A percentile compares a stretch with the other conserved stretches of the same genome.
phyloP scores from a whole-genome alignment of 2,329 filamentous ascomycete genomes.

The Colletotrichum brevisporum region DNA sequence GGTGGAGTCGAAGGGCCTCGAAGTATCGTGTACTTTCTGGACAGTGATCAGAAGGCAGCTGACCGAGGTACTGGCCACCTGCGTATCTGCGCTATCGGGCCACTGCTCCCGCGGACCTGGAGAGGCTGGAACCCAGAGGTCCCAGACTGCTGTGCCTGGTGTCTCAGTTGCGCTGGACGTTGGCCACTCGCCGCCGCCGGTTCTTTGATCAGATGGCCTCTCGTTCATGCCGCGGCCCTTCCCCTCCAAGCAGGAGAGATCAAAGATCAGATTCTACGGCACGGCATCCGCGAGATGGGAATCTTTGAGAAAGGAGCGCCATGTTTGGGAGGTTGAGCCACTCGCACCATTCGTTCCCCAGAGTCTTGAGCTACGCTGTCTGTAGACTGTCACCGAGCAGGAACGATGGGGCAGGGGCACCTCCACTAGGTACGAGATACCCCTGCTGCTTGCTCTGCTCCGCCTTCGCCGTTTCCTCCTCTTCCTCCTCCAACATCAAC shows the following conservation, averaged over 20 bases:
- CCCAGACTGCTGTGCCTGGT: constrained; percentile 30
- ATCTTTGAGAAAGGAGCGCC: constrained; percentile 8
- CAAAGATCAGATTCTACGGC: constrained; percentile 6
- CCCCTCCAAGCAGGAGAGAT: not conserved
- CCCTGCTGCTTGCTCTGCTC: constrained; percentile 22
- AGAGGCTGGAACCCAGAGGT: constrained; percentile 34
- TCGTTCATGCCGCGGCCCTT: constrained; percentile 29
- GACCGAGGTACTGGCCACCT: constrained; percentile 6
- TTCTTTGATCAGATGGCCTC: constrained; percentile 41
- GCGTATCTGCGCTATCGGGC: constrained; percentile 19
- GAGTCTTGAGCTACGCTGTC: constrained; percentile 15
- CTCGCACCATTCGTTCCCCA: constrained; percentile 11
- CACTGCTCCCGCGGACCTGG: constrained; percentile 22
- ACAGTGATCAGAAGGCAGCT: rapidly evolving
- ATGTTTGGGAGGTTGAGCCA: not conserved
- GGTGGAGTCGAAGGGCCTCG: constrained; percentile 20
- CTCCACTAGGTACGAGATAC: not conserved
- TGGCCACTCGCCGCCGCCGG: constrained; percentile 35
- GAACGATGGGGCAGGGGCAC: constrained; percentile 33
- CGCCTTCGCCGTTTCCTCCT: constrained; percentile 13
- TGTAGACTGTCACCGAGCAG: constrained; percentile 27
- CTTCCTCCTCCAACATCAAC: constrained; percentile 9
- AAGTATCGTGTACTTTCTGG: constrained; percentile 17
- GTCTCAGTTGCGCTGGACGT: constrained; percentile 38
- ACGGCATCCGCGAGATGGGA: constrained; percentile 5